These are phyloP conservation scores for Candida lessepsii DNA, from an alignment of 805 yeast species.

Conservation along the genomic window DNA sequence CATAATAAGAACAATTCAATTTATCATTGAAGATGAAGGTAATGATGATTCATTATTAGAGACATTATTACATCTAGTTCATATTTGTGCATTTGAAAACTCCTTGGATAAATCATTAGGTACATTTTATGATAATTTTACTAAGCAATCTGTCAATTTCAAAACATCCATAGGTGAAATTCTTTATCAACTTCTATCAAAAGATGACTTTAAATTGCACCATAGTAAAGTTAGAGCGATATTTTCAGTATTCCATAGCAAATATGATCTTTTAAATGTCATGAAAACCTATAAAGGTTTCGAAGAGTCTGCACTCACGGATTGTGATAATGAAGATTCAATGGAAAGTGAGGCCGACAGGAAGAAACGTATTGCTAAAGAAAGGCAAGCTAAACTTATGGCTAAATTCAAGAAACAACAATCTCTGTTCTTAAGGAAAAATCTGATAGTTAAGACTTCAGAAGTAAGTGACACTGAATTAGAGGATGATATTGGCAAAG, in stretches of 20 bases:
- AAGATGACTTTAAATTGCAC: slow-evolving; percentile 39
- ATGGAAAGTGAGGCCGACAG: slow-evolving; percentile 46
- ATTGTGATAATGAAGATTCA: slow-evolving; percentile 14
- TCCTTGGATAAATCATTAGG: slow-evolving; percentile 30
- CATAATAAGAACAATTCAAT: slow-evolving; percentile 48
- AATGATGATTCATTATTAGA: slow-evolving; percentile 57
- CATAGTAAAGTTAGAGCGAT: slow-evolving; percentile 61
- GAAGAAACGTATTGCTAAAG: slow-evolving; percentile 68
- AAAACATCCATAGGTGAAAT: slow-evolving; percentile 37
- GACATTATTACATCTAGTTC: slow-evolving; percentile 64
- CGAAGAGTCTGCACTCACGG: slow-evolving; percentile 22
- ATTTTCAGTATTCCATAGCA: slow-evolving; percentile 32
- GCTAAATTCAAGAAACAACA: slow-evolving; percentile 83
- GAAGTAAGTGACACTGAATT: slow-evolving; percentile 44
- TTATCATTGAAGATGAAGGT: slow-evolving; percentile 33
- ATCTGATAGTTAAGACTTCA: slow-evolving; percentile 24
- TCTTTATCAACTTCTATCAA: slow-evolving; percentile 37
- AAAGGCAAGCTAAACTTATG: slow-evolving; percentile 66
- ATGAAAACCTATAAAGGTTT: slow-evolving; percentile 22
- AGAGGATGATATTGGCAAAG: slow-evolving; percentile 31
- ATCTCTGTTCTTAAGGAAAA: slow-evolving; percentile 62
- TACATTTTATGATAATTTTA: slow-evolving; percentile 27
- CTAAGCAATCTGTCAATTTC: slow-evolving; percentile 27
- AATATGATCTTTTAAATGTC: slow-evolving; percentile 23
- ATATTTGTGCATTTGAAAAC: slow-evolving; percentile 46